Evolutionary conservation across 1,284 basidiomycete genomes (phyloP).

Genomic region (Malassezia pachydermatis): DNA sequence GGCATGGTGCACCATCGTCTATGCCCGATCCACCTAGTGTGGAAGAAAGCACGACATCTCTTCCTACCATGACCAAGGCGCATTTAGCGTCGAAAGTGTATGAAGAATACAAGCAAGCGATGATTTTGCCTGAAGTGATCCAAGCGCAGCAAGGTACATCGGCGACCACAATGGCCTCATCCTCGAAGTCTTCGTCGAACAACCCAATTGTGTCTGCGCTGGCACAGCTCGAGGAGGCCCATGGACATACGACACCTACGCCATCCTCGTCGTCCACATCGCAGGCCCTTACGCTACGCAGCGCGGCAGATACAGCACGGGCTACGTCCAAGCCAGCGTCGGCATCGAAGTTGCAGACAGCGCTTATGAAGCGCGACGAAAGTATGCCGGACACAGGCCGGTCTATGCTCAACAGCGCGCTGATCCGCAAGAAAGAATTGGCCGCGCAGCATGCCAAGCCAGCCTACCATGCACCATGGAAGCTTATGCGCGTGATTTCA

Average conservation of each 20-base stretch:
- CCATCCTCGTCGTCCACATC: not conserved
- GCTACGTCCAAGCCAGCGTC: conserved; percentile 6
- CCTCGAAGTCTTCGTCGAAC: conserved; percentile 16
- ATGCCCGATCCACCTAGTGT: not conserved
- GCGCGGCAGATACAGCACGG: conserved; percentile 4
- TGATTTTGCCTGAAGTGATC: conserved; percentile 70
- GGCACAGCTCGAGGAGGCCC: conserved; percentile 24
- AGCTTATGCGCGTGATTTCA: conserved; percentile 88
- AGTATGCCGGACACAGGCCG: conserved; percentile 17
- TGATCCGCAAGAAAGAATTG: conserved; percentile 40
- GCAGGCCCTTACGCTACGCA: conserved; percentile 14
- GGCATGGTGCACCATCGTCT: not conserved
- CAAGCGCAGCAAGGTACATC: conserved; percentile 65
- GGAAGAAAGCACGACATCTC: not conserved
- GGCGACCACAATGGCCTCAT: conserved; percentile 52
- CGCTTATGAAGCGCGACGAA: conserved; percentile 21
- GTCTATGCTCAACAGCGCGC: conserved; percentile 32
- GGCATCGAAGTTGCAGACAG: conserved; percentile 11
- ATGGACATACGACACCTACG: conserved; percentile 18
- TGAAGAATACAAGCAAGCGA: conserved; percentile 77
- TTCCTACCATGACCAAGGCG: conserved; percentile 20
- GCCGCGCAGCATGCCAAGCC: conserved; percentile 75
- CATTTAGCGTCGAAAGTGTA: conserved; percentile 60
- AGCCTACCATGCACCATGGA: conserved; percentile 85
- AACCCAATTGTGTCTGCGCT: conserved; percentile 18